Evolutionary conservation across 2,329 filamentous ascomycete genomes (phyloP).

Genomic region (Epichloe elymi): DNA sequence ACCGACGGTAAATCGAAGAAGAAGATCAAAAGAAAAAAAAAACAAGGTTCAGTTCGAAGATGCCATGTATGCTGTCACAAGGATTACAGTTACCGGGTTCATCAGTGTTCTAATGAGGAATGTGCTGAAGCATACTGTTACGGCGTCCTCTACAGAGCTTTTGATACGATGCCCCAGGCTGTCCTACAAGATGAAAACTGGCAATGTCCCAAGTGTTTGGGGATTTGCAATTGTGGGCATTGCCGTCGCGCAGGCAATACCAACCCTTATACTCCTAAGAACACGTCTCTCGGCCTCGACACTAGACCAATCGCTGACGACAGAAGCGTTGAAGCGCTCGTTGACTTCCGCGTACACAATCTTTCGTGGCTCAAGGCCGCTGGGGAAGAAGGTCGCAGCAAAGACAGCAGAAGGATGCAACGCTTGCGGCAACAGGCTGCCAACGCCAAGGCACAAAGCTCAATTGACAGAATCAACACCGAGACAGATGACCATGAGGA

Average conservation of each 20-base stretch:
- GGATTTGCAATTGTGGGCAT: constrained; percentile 74
- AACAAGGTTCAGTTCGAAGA: constrained; percentile 38
- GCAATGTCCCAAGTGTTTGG: constrained; percentile 77
- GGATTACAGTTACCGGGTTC: constrained; percentile 75
- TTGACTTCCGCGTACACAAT: constrained; percentile 86
- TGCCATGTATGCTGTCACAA: constrained; percentile 79
- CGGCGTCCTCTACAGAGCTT: constrained; percentile 80
- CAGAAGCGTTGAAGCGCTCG: constrained; percentile 76
- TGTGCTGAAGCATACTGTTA: constrained; percentile 80
- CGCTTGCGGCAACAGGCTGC: constrained; percentile 42
- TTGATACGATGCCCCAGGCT: constrained; percentile 75
- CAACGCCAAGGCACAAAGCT: constrained; percentile 40
- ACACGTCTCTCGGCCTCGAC: constrained; percentile 79
- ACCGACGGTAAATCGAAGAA: constrained; percentile 47
- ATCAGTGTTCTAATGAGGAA: constrained; percentile 55
- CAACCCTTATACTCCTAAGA: constrained; percentile 72
- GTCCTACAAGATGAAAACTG: constrained; percentile 72
- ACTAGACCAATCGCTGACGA: constrained; percentile 83
- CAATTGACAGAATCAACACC: constrained; percentile 15
- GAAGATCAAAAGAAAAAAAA: constrained; percentile 42
- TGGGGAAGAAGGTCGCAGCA: constrained; percentile 46
- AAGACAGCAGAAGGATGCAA: constrained; percentile 44
- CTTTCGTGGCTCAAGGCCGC: constrained; percentile 60
- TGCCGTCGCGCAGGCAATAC: constrained; percentile 59
- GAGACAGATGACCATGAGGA: constrained; percentile 11